phyloP scores from a whole-genome alignment of 163 green algal species.

The Chloromonas sp. region DNA sequence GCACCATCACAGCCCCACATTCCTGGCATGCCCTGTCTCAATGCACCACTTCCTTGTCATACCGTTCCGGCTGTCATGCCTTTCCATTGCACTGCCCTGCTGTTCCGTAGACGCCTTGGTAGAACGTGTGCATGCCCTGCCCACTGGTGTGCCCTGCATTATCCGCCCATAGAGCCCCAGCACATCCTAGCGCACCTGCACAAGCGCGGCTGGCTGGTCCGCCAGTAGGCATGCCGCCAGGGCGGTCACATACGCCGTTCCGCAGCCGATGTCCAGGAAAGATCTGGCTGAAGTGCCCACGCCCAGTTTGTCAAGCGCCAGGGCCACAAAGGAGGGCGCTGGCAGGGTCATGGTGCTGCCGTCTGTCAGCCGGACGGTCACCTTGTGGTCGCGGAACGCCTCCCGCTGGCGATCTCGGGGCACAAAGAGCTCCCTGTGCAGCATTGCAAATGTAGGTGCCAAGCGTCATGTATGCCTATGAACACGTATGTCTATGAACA shows the following conservation, averaged over 20 bases:
- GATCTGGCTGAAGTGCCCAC: slow-evolving; percentile 17
- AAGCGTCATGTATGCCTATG: no score
- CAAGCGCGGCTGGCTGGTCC: slow-evolving; percentile 9
- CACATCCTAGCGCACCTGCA: not conserved
- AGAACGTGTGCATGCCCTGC: no score
- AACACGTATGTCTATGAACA: no score
- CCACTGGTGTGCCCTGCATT: no score
- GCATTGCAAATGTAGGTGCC: no score
- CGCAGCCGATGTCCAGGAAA: slow-evolving; percentile 56
- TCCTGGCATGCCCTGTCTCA: no score
- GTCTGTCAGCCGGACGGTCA: slow-evolving; percentile 52
- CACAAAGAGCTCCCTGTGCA: slow-evolving; percentile 44
- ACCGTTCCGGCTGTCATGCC: no score
- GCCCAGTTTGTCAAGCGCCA: slow-evolving; percentile 47
- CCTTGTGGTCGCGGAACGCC: slow-evolving; percentile 55
- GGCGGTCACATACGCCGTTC: slow-evolving; percentile 55
- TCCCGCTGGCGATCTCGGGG: slow-evolving; percentile 47
- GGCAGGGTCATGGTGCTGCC: slow-evolving; percentile 54
- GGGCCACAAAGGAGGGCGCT: slow-evolving; percentile 51
- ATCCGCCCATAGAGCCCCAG: no score
- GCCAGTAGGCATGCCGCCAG: slow-evolving; percentile 49
- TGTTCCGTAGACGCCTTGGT: no score
- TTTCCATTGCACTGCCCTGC: no score
- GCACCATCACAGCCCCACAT: no score
- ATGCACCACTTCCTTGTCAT: no score